Conservation (phyloP, 805 yeast species). For the Hanseniaspora singularis region DNA sequence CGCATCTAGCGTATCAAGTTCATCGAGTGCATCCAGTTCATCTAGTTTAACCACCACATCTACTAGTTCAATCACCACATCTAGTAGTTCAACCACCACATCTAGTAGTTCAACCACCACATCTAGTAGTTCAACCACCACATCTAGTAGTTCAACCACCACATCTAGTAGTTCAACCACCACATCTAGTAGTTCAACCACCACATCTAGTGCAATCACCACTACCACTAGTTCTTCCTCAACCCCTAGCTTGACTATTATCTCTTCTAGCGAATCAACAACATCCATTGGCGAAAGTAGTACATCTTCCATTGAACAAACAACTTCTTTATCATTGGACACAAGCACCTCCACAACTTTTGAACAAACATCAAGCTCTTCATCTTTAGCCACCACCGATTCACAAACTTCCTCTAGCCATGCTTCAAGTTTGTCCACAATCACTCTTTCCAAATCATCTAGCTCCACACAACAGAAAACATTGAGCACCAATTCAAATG, state of each 20-base stretch:
- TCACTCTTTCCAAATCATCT: too few species aligned
- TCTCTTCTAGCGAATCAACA: conserved; percentile 2
- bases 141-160: background rate
- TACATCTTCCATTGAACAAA: background rate
- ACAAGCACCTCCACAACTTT: background rate
- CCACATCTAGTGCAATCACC: background rate
- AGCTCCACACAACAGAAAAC: too few species aligned
- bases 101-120: conserved; percentile 5
- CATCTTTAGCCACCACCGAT: conserved; percentile 22
- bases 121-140: background rate
- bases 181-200: background rate
- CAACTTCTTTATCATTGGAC: background rate
- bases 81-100: conserved; percentile 10
- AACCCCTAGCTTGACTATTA: conserved; percentile 17
- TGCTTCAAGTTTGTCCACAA: background rate
- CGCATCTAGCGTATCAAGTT: background rate
- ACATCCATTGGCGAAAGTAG: conserved; percentile 9
- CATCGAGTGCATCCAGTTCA: background rate
- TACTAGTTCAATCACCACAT: background rate
- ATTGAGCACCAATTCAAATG: too few species aligned
- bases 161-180: background rate
- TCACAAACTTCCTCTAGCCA: background rate
- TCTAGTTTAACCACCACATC: background rate
- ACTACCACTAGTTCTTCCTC: conserved; percentile 18
- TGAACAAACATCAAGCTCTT: conserved; percentile 21